Evolutionary conservation across 2,329 filamentous ascomycete species (phyloP).

Genomic region (Pyrenochaeta sp.): DNA sequence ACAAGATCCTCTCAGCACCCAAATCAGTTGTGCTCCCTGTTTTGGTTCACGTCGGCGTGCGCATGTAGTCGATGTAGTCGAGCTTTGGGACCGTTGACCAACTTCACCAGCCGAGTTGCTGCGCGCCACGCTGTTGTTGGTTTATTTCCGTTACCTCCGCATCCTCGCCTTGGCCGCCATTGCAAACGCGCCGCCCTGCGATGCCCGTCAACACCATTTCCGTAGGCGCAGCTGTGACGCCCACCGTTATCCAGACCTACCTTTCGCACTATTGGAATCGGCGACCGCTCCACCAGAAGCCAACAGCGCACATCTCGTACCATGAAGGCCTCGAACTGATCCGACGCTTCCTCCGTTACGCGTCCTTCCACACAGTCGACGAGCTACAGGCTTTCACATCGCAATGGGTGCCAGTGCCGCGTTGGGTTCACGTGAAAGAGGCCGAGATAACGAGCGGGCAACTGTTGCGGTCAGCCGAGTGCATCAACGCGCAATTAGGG

Average conservation of each 20-base stretch:
- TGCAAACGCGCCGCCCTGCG: neutral
- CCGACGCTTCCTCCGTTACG: constrained; percentile 83
- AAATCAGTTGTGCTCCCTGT: neutral
- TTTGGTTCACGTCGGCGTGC: neutral
- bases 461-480: constrained; percentile 69
- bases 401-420: constrained; percentile 89
- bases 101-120: too few relatives aligned
- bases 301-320: constrained; percentile 91
- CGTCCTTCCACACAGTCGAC: constrained; percentile 89
- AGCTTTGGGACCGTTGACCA: neutral
- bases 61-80: neutral
- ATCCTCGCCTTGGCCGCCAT: constrained; percentile 6
- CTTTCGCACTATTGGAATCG: constrained; percentile 90
- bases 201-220: constrained; percentile 81
- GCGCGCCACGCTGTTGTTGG: neutral
- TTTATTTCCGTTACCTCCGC: constrained; percentile 18
- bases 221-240: constrained; percentile 83
- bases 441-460: constrained; percentile 71
- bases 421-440: constrained; percentile 83
- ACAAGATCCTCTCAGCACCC: neutral
- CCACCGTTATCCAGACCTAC: constrained; percentile 85
- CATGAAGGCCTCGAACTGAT: constrained; percentile 90
- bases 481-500: constrained; percentile 78
- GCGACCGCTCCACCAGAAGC: constrained; percentile 76
- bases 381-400: constrained; percentile 90